Evolutionary conservation across 1,284 basidiomycete genomes (phyloP), one percentile per base, ranked within the genome.

Genomic region (Schizophyllum amplum): DNA sequence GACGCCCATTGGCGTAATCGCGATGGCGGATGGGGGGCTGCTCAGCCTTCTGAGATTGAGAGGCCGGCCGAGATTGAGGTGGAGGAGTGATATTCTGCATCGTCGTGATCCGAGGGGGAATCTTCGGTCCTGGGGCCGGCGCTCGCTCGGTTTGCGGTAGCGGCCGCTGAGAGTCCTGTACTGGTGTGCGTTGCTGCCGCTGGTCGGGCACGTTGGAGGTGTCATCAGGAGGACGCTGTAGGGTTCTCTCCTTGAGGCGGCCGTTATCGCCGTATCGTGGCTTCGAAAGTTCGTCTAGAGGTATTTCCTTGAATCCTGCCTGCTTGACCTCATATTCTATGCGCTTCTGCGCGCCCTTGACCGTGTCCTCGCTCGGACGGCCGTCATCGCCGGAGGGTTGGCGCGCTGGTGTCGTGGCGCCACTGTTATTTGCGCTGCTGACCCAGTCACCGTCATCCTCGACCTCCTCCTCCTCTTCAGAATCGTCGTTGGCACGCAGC

Each of bases 401-500:
- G 33, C 33, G 33, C 33, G 33, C 33, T 13, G 33, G 33, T 9
- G 33, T 42, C 33, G 33, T 42, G 33, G 33, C 33, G 33, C 33
- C 33, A 42, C 33, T 42, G 33, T 42, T 42, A 50, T 21, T 22
- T 20, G 48, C 24, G 48, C 48, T 50, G 48, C 13, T 21, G 48
- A 50, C 48, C 48, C 48, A 50, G 33, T 42, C 33, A 11, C 48
- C 48, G 20, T 55, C 51, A 17, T 42, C 33, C 33, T 42, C 33
- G 7, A 42, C 33, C 15, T 23, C 53, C 46, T 62, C 59, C 48
- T 48, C 52, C n/a, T 48, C 53, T 25, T 57, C 52, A 26, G 24
- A 26, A 5, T 54, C 56, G 26, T 57, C 55, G 24, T 52, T 33
- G 13, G 51, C n/a, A 13, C 23, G 20, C 3, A 52, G 51, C 7